These are phyloP conservation scores for Tilletia setariae DNA, from an alignment of 1,284 basidiomycete species.

Conservation along the genomic window DNA sequence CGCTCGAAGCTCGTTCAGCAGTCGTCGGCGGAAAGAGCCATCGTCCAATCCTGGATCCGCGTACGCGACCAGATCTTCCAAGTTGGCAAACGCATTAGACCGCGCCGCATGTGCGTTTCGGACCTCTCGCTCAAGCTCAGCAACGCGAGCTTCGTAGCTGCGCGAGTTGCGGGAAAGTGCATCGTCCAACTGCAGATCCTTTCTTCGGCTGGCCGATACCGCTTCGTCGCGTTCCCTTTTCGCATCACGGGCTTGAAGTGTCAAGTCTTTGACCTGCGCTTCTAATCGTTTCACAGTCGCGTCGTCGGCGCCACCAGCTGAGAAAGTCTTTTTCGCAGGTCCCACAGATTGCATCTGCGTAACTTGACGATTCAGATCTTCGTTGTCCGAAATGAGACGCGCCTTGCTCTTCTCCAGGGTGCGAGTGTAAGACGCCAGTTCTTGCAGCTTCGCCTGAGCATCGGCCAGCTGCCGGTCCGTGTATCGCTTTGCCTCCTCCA, in stretches of 20 bases:
- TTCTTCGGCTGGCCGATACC: slow-evolving; percentile 61
- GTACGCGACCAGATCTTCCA: slow-evolving; percentile 42
- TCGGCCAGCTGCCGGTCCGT: slow-evolving; percentile 87
- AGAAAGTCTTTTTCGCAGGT: slow-evolving; percentile 17
- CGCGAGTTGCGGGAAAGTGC: slow-evolving; percentile 67
- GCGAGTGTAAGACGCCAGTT: slow-evolving; percentile 71
- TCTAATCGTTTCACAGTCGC: slow-evolving; percentile 16
- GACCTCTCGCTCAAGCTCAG: slow-evolving; percentile 66
- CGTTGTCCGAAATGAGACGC: slow-evolving; percentile 74
- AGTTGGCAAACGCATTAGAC: slow-evolving; percentile 45
- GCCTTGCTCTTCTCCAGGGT: slow-evolving; percentile 78
- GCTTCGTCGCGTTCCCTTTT: slow-evolving; percentile 51
- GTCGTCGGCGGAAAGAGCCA: slow-evolving; percentile 64
- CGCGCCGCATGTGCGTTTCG: slow-evolving; percentile 57
- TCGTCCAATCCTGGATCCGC: slow-evolving; percentile 55
- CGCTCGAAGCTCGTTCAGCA: slow-evolving; percentile 67
- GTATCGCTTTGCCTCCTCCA: slow-evolving; percentile 92
- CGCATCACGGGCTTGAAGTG: slow-evolving; percentile 21
- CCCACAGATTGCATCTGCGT: slow-evolving; percentile 15
- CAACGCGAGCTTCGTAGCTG: slow-evolving; percentile 67
- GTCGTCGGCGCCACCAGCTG: slow-evolving; percentile 17
- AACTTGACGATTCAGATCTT: slow-evolving; percentile 71
- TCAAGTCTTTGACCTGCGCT: not conserved
- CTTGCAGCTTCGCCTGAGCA: slow-evolving; percentile 71
- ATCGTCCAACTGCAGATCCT: slow-evolving; percentile 68